These are phyloP conservation scores for Fomitiporia mediterranea DNA, from an alignment of 1,284 basidiomycete genomes.

Conservation along the genomic window DNA sequence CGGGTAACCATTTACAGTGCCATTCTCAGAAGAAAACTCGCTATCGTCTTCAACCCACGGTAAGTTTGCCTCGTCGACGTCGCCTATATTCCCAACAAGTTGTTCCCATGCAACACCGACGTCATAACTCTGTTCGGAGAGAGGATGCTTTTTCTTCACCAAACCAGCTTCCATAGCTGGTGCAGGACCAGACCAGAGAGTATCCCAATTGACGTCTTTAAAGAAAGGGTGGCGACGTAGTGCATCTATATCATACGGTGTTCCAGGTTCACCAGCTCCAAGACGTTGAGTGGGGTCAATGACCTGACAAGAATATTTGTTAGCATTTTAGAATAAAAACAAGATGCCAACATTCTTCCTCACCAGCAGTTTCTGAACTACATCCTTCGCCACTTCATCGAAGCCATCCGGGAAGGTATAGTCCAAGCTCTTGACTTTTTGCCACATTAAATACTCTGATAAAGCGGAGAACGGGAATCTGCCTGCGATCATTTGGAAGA, in stretches of 20 bases:
- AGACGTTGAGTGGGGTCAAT: conserved; percentile 69
- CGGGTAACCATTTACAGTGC: conserved; percentile 8
- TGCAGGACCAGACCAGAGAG: conserved; percentile 66
- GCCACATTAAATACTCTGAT: conserved; percentile 80
- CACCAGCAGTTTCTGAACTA: conserved; percentile 63
- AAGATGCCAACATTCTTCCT: conserved; percentile 23
- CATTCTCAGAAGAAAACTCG: neutral
- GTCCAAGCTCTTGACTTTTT: conserved; percentile 72
- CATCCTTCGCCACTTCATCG: conserved; percentile 62
- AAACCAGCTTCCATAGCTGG: conserved; percentile 51
- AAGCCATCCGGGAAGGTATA: conserved; percentile 73
- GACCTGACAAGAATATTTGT: conserved; percentile 38
- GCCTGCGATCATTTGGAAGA: conserved; percentile 96
- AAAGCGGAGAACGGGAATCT: conserved; percentile 87
- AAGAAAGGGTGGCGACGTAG: conserved; percentile 81
- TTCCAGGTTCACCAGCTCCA: conserved; percentile 53
- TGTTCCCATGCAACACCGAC: conserved; percentile 54
- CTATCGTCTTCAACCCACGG: conserved; percentile 33
- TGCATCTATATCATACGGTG: conserved; percentile 45
- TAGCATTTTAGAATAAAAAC: conserved; percentile 11
- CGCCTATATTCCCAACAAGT: conserved; percentile 30
- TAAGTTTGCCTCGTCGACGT: conserved; percentile 30
- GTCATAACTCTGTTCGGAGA: conserved; percentile 38
- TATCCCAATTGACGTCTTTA: conserved; percentile 59
- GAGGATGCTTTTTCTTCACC: conserved; percentile 42